Conservation (phyloP, 805 yeast species). For the Candida nitratophila region DNA sequence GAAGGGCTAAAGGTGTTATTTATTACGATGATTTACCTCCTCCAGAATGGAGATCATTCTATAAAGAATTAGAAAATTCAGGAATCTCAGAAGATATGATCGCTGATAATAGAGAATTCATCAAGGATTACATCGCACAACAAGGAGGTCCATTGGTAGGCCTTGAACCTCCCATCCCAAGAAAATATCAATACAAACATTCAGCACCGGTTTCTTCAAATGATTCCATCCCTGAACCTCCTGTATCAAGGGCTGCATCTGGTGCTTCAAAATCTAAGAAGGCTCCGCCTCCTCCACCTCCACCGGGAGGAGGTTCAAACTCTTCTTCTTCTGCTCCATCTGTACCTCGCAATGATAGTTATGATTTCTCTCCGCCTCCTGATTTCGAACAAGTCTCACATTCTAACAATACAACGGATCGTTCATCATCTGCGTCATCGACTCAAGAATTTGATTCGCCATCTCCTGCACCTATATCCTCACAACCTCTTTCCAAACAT, state of each 20-base stretch:
- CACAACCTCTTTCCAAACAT: slow-evolving; percentile 5
- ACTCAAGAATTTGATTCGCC: slow-evolving; percentile 8
- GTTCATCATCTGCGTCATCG: slow-evolving; percentile 8
- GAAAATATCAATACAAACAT: slow-evolving; percentile 36
- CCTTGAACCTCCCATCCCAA: slow-evolving; percentile 76
- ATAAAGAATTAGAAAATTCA: slow-evolving; percentile 62
- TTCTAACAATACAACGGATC: neutral
- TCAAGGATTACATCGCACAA: slow-evolving; percentile 66
- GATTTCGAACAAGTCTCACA: slow-evolving; percentile 5
- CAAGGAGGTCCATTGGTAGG: slow-evolving; percentile 80
- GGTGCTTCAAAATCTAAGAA: slow-evolving; percentile 18
- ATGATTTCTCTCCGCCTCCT: slow-evolving; percentile 16
- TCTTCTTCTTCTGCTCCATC: slow-evolving; percentile 17
- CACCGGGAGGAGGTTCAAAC: slow-evolving; percentile 18
- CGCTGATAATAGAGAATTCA: slow-evolving; percentile 77
- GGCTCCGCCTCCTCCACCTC: slow-evolving; percentile 36
- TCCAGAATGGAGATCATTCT: slow-evolving; percentile 74
- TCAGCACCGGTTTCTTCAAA: neutral
- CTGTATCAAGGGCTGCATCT: slow-evolving; percentile 21
- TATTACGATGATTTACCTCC: slow-evolving; percentile 80
- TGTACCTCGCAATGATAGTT: slow-evolving; percentile 8
- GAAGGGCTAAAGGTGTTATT: slow-evolving; percentile 50
- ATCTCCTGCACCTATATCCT: no score
- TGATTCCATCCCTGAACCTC: slow-evolving; percentile 12
- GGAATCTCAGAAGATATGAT: slow-evolving; percentile 88